phyloP scores from a whole-genome alignment of 2,329 filamentous ascomycete species.

The Nemania sp. region DNA sequence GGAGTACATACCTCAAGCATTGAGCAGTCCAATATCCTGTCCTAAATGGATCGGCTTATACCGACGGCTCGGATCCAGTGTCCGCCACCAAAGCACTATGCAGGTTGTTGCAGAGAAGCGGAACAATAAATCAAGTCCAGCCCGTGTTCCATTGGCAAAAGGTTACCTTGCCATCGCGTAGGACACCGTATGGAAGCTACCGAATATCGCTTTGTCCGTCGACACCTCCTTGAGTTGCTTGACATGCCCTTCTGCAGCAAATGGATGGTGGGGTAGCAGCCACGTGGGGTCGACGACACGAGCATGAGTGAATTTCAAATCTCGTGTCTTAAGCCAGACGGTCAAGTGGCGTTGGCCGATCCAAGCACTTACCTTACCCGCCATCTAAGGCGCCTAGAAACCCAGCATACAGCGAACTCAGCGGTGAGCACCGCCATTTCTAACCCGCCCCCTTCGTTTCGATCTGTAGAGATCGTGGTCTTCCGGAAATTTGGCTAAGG shows the following conservation, averaged over 20 bases:
- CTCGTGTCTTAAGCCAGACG: conserved; percentile 8
- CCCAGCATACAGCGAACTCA: background rate
- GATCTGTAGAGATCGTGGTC: background rate
- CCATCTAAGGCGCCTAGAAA: background rate
- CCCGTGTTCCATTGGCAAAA: background rate
- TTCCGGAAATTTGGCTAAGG: no score
- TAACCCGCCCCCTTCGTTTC: conserved; percentile 1
- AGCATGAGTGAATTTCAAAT: conserved; percentile 17
- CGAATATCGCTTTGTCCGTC: conserved; percentile 6
- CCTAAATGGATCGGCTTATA: background rate
- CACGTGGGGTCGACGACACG: conserved; percentile 30
- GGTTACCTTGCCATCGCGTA: background rate
- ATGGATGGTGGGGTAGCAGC: conserved; percentile 30
- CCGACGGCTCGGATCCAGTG: background rate
- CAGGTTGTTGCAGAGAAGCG: no score
- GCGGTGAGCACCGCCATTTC: conserved; percentile 18
- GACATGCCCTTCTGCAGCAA: conserved; percentile 23
- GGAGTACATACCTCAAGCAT: no score
- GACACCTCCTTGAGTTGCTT: background rate
- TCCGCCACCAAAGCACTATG: no score
- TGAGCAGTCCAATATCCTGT: background rate
- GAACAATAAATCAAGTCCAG: background rate
- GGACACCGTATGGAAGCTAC: background rate
- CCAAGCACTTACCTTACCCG: background rate
- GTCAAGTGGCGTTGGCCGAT: background rate